These are phyloP conservation scores for Penicillium desertorum DNA, from an alignment of 495 filamentous ascomycete genomes.

Conservation along the genomic window DNA sequence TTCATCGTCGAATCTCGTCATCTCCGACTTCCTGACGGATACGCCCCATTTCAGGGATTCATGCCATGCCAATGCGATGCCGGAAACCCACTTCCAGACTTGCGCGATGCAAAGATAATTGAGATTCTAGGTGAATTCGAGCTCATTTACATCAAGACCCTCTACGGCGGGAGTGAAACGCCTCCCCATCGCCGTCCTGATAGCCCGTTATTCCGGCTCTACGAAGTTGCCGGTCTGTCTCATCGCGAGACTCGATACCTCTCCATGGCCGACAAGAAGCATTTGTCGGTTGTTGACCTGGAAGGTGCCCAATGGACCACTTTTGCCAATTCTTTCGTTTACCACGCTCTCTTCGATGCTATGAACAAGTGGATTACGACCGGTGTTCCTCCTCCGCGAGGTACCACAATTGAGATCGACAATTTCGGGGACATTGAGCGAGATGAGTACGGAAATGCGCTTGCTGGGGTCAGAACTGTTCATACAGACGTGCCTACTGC, in stretches of 20 bases:
- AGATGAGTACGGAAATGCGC: constrained; percentile 11
- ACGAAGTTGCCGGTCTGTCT: constrained; percentile 16
- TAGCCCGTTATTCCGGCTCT: constrained; percentile 10
- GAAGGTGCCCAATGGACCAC: constrained; percentile 11
- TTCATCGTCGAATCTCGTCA: constrained; percentile 11
- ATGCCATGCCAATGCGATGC: constrained; percentile 14
- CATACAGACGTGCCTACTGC: constrained; percentile 14
- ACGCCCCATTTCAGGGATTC: constrained; percentile 11
- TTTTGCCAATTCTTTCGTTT: constrained; percentile 13
- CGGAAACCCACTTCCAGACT: constrained; percentile 11
- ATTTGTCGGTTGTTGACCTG: background rate
- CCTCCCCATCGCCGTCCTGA: constrained; percentile 10
- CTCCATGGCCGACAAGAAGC: constrained; percentile 4
- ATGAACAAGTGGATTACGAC: constrained; percentile 14
- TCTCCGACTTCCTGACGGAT: constrained; percentile 11
- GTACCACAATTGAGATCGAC: background rate
- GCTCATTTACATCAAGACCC: background rate
- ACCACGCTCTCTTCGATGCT: constrained; percentile 14
- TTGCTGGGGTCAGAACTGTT: constrained; percentile 14
- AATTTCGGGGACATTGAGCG: constrained; percentile 5
- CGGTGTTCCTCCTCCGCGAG: background rate
- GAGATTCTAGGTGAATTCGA: constrained; percentile 14
- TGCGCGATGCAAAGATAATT: constrained; percentile 6
- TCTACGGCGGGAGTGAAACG: background rate
- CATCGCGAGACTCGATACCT: constrained; percentile 15